These are phyloP conservation scores for Erysimum pusillum DNA, from an alignment of 441 rosid species.

Conservation along the genomic window DNA sequence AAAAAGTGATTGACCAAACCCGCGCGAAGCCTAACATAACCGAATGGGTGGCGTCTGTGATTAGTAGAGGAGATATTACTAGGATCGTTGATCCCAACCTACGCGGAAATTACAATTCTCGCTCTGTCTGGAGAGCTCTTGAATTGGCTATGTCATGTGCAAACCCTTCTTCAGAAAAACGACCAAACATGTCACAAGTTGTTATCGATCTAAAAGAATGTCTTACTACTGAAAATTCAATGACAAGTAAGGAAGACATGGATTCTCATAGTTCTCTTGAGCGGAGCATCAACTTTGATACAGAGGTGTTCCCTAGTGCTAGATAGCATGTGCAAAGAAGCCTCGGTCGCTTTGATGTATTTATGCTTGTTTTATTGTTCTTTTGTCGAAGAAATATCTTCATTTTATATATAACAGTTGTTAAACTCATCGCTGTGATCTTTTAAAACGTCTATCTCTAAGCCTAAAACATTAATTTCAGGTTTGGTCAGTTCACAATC, in stretches of 20 bases:
- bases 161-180: not conserved
- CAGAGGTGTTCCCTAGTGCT: no score
- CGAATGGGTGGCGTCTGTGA: not conserved
- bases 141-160: slow-evolving; percentile 8
- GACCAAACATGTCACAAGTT: slow-evolving; percentile 21
- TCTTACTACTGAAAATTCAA: not conserved
- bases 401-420: no score
- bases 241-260: not conserved
- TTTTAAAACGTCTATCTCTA: no score
- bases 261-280: no score
- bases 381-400: no score
- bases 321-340: no score
- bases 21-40: not conserved
- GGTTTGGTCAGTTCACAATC: no score
- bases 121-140: slow-evolving; percentile 4
- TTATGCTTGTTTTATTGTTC: no score
- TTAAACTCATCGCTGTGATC: no score
- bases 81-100: slow-evolving; percentile 5
- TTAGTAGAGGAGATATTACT: not conserved
- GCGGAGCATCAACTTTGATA: no score
- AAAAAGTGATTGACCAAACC: not conserved
- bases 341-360: no score
- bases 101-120: not conserved
- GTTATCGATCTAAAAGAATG: not conserved
- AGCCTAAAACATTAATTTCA: no score